phyloP scores from a whole-genome alignment of 164 flowering plant species.

The Kalanchoe fedtschenkoi region DNA sequence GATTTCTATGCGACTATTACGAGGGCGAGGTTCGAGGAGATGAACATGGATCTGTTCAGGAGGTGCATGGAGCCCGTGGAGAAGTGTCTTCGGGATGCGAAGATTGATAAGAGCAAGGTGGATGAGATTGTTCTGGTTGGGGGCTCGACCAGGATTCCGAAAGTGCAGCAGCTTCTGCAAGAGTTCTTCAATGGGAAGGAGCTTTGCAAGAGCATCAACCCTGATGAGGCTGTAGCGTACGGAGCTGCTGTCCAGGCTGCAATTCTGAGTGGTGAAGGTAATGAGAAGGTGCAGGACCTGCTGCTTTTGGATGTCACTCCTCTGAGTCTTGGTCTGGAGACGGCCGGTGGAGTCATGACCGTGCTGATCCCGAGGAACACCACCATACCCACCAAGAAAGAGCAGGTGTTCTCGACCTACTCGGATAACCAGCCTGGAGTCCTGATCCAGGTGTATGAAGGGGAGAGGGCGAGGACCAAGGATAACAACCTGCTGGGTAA shows the following conservation, averaged over 20 bases:
- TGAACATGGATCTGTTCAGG: slow-evolving; percentile 20
- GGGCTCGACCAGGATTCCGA: slow-evolving; percentile 23
- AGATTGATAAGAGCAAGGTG: slow-evolving; percentile 18
- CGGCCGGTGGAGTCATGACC: slow-evolving; percentile 22
- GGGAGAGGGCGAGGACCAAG: slow-evolving; percentile 21
- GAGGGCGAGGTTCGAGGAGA: slow-evolving; percentile 18
- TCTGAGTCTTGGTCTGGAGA: slow-evolving; percentile 19
- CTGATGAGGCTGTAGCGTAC: slow-evolving; percentile 22
- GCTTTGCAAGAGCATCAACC: slow-evolving; percentile 23
- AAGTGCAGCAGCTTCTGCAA: slow-evolving; percentile 20
- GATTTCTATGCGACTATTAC: slow-evolving; percentile 24
- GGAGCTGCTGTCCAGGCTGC: slow-evolving; percentile 25
- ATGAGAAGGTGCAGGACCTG: slow-evolving; percentile 22
- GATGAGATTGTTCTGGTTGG: slow-evolving; percentile 24
- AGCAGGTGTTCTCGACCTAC: slow-evolving; percentile 21
- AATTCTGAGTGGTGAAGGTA: slow-evolving; percentile 19
- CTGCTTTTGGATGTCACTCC: slow-evolving; percentile 24
- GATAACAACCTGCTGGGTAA: slow-evolving; percentile 23
- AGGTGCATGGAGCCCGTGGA: slow-evolving; percentile 25
- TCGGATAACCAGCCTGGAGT: slow-evolving; percentile 27
- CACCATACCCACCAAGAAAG: slow-evolving; percentile 23
- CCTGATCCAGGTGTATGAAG: slow-evolving; percentile 23
- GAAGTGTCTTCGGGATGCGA: slow-evolving; percentile 19
- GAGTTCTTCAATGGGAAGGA: slow-evolving; percentile 26
- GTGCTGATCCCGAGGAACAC: slow-evolving; percentile 19